phyloP scores from a whole-genome alignment of 1,284 basidiomycete species.

The Rhizopogon parksii region DNA sequence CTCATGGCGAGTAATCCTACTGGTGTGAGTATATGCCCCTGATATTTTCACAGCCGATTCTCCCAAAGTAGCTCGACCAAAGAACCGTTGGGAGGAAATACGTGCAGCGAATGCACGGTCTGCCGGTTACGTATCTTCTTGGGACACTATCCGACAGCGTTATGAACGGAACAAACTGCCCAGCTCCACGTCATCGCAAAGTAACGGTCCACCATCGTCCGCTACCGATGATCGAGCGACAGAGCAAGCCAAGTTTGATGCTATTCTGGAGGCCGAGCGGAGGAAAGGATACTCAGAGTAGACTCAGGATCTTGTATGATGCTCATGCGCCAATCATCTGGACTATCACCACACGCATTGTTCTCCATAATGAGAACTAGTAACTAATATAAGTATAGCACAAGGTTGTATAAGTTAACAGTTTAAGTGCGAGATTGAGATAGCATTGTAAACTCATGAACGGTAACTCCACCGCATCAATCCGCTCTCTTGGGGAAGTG shows the following conservation, averaged over 20 bases:
- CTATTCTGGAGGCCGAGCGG: slow-evolving; percentile 51
- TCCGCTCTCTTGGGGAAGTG: neutral
- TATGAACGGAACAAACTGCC: slow-evolving; percentile 39
- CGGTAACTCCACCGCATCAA: neutral
- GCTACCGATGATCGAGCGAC: slow-evolving; percentile 30
- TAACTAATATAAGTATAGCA: neutral
- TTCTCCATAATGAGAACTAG: neutral
- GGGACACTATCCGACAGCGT: slow-evolving; percentile 58
- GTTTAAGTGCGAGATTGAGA: neutral
- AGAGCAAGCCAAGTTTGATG: slow-evolving; percentile 54
- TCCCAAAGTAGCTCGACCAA: slow-evolving; percentile 15
- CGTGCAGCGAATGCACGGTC: slow-evolving; percentile 44
- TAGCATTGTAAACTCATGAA: neutral
- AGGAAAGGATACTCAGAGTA: slow-evolving; percentile 22
- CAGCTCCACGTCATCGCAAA: slow-evolving; percentile 15
- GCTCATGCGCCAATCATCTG: neutral
- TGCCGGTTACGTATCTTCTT: slow-evolving; percentile 44
- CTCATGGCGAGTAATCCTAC: slow-evolving; percentile 9
- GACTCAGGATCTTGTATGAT: slow-evolving; percentile 9
- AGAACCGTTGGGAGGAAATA: slow-evolving; percentile 57
- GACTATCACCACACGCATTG: no score
- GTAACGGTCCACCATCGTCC: slow-evolving; percentile 8
- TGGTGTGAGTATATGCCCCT: neutral
- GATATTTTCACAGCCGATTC: slow-evolving; percentile 5
- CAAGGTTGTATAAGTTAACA: neutral